A percentile compares a stretch with the other conserved stretches of the same genome.
phyloP scores from a whole-genome alignment of 495 filamentous ascomycete species.

The Neurospora sublineolata region DNA sequence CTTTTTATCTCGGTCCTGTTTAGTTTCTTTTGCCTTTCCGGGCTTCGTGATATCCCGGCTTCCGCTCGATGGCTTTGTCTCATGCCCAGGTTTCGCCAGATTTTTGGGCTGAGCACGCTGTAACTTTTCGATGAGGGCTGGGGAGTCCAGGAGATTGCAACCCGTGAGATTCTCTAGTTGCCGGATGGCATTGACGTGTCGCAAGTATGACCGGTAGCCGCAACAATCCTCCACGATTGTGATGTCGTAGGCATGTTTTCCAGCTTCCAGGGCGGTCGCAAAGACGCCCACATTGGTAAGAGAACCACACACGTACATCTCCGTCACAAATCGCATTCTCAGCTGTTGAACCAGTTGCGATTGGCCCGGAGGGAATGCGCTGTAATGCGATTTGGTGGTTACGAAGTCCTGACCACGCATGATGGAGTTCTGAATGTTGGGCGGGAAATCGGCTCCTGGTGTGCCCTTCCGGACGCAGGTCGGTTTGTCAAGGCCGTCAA shows the following conservation, averaged over 20 bases:
- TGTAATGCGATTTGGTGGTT: slow-evolving; percentile 75
- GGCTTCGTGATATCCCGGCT: not conserved
- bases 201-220: slow-evolving; percentile 61
- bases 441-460: slow-evolving; percentile 55
- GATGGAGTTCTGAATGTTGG: slow-evolving; percentile 44
- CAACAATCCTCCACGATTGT: slow-evolving; percentile 83
- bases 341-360: slow-evolving; percentile 59
- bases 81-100: not conserved
- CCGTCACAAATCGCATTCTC: slow-evolving; percentile 65
- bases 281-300: slow-evolving; percentile 82
- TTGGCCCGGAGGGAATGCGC: slow-evolving; percentile 49
- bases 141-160: slow-evolving; percentile 49
- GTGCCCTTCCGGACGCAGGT: slow-evolving; percentile 50
- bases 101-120: slow-evolving; percentile 6
- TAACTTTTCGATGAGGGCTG: slow-evolving; percentile 40
- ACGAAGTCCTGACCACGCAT: slow-evolving; percentile 50
- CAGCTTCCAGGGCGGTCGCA: slow-evolving; percentile 86
- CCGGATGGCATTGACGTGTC: slow-evolving; percentile 65
- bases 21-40: not conserved
- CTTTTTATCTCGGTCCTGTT: not conserved
- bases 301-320: slow-evolving; percentile 87
- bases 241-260: slow-evolving; percentile 71
- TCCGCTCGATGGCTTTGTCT: not conserved
- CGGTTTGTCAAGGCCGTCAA: slow-evolving; percentile 27
- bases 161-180: slow-evolving; percentile 69